These are phyloP conservation scores for Phyllosticta citriasiana DNA, from an alignment of 2,329 filamentous ascomycete genomes.

Conservation along the genomic window DNA sequence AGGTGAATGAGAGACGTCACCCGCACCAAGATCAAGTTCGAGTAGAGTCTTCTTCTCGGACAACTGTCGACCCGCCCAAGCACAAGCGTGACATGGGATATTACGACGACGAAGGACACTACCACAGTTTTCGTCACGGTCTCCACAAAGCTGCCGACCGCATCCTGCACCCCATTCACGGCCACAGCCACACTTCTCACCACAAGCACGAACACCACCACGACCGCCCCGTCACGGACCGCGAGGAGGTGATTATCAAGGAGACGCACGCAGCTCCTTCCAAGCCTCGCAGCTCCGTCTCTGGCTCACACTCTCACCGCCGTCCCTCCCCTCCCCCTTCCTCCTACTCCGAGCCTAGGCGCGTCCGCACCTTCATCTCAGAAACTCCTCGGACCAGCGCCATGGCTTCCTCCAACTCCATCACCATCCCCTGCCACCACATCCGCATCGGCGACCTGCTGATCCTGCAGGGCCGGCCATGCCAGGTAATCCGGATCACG, in stretches of 20 bases:
- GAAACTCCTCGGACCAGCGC: conserved; percentile 17
- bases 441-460: conserved; percentile 98
- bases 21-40: conserved; percentile 37
- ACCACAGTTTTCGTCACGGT: conserved; percentile 65
- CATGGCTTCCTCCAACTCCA: conserved; percentile 64
- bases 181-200: conserved; percentile 40
- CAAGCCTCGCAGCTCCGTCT: conserved; percentile 15
- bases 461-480: conserved; percentile 96
- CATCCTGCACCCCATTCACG: conserved; percentile 53
- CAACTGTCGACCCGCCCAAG: conserved; percentile 42
- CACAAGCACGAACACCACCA: conserved; percentile 33
- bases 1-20: conserved; percentile 29
- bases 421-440: conserved; percentile 98
- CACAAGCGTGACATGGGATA: conserved; percentile 61
- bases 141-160: conserved; percentile 57
- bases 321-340: conserved; percentile 14
- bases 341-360: conserved; percentile 15
- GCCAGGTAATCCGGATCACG: conserved; percentile 99
- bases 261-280: conserved; percentile 29
- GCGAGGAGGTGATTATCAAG: conserved; percentile 40
- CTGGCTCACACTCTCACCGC: conserved; percentile 27
- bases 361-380: conserved; percentile 12
- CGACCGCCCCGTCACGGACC: conserved; percentile 24
- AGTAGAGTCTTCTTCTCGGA: conserved; percentile 36
- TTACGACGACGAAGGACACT: conserved; percentile 69